Conservation (phyloP, 495 filamentous ascomycete genomes). For the Arthonia radiata region DNA sequence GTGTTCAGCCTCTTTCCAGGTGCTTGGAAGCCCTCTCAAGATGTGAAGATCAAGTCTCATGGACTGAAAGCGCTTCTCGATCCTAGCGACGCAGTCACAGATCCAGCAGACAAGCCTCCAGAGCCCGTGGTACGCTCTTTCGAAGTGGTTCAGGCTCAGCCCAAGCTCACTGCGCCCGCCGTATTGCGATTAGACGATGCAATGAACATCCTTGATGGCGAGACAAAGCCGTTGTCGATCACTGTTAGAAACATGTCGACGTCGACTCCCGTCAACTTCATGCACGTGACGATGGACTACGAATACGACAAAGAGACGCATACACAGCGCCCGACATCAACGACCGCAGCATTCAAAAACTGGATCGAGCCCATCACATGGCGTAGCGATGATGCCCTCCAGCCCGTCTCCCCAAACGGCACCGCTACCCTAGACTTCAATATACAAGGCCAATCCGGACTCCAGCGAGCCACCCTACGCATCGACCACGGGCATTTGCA, state of each 20-base stretch:
- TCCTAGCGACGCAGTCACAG: constrained; percentile 5
- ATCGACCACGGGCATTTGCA: too few relatives aligned
- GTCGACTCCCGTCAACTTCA: constrained; percentile 48
- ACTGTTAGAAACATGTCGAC: constrained; percentile 55
- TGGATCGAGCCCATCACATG: too few relatives aligned
- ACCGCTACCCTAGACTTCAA: too few relatives aligned
- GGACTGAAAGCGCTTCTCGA: constrained; percentile 24
- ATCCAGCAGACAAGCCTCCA: constrained; percentile 5
- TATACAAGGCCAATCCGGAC: too few relatives aligned
- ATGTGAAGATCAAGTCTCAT: constrained; percentile 49
- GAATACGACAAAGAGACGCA: too few relatives aligned
- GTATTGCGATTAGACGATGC: constrained; percentile 64
- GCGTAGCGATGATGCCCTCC: too few relatives aligned
- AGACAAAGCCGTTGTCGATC: constrained; percentile 49
- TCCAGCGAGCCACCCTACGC: too few relatives aligned
- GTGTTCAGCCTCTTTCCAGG: constrained; percentile 61
- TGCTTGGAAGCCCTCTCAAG: constrained; percentile 45
- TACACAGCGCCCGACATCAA: too few relatives aligned
- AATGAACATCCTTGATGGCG: constrained; percentile 76
- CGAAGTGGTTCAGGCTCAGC: constrained; percentile 55
- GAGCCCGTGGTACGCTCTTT: constrained; percentile 25
- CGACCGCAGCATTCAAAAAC: too few relatives aligned
- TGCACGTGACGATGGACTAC: too few relatives aligned
- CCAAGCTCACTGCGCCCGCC: constrained; percentile 46
- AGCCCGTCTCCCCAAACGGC: too few relatives aligned